phyloP scores from a whole-genome alignment of 73 alveolate genomes.

The Symbiodinium pilosum region DNA sequence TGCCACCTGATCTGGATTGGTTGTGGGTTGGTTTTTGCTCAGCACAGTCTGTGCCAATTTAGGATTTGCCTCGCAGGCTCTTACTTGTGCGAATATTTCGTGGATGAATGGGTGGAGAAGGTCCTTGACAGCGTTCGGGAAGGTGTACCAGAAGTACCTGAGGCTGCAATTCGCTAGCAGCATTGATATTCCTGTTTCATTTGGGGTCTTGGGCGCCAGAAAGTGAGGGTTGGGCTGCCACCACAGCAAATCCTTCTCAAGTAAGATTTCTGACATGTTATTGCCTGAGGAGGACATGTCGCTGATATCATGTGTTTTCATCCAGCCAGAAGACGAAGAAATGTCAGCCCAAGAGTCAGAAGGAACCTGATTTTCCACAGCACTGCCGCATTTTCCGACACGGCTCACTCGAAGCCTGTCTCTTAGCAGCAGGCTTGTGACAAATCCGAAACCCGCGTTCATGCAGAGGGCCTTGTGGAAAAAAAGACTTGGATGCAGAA shows the following conservation, averaged over 20 bases:
- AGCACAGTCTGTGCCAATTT: too few species aligned
- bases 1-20: too few species aligned
- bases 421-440: background rate
- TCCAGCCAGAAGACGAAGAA: background rate
- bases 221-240: too few species aligned
- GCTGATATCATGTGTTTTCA: background rate
- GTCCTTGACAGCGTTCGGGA: slow-evolving; percentile 1
- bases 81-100: slow-evolving; percentile 54
- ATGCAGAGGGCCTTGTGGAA: background rate
- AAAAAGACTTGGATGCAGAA: too few species aligned
- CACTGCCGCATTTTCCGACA: background rate
- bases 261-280: too few species aligned
- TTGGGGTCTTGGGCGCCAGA: too few species aligned
- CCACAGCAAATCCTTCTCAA: too few species aligned
- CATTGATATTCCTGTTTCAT: too few species aligned
- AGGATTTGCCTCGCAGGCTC: background rate
- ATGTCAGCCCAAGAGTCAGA: background rate
- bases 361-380: background rate
- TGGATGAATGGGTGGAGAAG: slow-evolving; percentile 38
- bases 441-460: background rate
- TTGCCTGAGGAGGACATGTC: too few species aligned
- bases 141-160: background rate
- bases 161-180: background rate
- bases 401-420: background rate
- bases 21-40: too few species aligned